Evolutionary conservation across 148 eudicot species (phyloP).

Genomic region (Fallopia convolvulus): DNA sequence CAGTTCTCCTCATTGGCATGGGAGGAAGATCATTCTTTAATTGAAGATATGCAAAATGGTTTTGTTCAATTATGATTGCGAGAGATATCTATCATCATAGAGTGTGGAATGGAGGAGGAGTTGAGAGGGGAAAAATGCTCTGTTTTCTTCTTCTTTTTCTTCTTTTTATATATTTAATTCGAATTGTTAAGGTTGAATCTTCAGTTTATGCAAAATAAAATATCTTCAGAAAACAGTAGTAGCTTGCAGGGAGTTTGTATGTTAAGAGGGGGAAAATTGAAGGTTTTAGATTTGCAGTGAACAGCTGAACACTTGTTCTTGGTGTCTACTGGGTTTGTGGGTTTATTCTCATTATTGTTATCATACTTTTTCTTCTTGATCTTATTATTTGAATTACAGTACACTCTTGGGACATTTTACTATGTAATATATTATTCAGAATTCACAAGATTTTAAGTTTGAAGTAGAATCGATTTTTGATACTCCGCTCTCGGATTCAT

Average conservation of each 20-base stretch:
- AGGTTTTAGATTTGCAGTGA: conserved; percentile 17
- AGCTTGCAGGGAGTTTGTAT: conserved; percentile 55
- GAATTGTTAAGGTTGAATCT: conserved; percentile 18
- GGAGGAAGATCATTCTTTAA: background rate
- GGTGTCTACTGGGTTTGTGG: conserved; percentile 42
- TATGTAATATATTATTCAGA: conserved; percentile 44
- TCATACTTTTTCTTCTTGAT: conserved; percentile 30
- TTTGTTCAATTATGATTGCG: background rate
- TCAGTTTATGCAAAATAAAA: conserved; percentile 36
- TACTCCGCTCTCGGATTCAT: too few relatives aligned
- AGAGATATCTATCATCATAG: background rate
- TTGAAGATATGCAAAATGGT: background rate
- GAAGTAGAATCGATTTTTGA: too few relatives aligned
- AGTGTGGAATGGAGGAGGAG: background rate
- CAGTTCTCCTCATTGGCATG: background rate
- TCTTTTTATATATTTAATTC: background rate
- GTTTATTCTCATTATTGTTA: conserved; percentile 28
- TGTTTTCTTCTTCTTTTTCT: background rate
- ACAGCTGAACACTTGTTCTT: conserved; percentile 25
- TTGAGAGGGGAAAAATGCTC: background rate
- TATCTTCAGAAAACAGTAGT: conserved; percentile 22
- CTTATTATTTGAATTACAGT: conserved; percentile 27
- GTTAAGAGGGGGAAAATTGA: conserved; percentile 23
- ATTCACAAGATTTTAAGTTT: conserved; percentile 18
- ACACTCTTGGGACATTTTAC: conserved; percentile 44